These are phyloP conservation scores for Wickerhamomyces xylosicus DNA, from an alignment of 805 yeast genomes.

Conservation along the genomic window DNA sequence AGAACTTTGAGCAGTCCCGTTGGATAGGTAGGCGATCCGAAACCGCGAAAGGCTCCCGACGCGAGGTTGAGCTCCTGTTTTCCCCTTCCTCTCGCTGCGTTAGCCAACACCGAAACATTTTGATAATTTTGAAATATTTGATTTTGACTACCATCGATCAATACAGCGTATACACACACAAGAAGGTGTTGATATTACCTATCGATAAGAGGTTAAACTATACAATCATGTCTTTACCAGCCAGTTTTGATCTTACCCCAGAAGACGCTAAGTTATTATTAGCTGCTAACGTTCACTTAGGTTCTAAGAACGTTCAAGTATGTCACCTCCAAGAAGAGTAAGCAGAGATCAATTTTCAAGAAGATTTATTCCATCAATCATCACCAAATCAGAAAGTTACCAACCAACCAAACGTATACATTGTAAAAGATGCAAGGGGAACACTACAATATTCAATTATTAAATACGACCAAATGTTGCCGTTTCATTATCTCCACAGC, in stretches of 20 bases:
- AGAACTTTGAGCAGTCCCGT: neutral
- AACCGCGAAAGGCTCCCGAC: too few species aligned
- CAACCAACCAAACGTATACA: too few species aligned
- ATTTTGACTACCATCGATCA: constrained; percentile 6
- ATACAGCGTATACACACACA: constrained; percentile 1
- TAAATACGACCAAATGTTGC: too few species aligned
- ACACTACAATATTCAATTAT: too few species aligned
- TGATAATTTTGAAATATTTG: constrained; percentile 13
- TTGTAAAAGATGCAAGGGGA: neutral
- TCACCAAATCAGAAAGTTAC: too few species aligned
- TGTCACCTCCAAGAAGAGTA: constrained; percentile 25
- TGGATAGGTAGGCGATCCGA: neutral
- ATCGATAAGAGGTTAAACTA: constrained; percentile 2
- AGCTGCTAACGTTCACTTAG: constrained; percentile 99
- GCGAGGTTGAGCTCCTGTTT: neutral
- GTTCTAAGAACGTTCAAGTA: constrained; percentile 99
- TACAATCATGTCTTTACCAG: constrained; percentile 67
- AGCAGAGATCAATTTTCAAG: neutral
- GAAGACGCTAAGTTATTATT: constrained; percentile 98
- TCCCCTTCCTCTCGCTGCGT: constrained; percentile 8
- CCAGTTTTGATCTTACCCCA: constrained; percentile 86
- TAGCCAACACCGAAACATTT: constrained; percentile 1
- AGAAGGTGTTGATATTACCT: neutral
- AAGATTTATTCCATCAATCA: too few species aligned
- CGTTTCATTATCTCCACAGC: too few species aligned